Base-by-base conservation (phyloP, 768 basidiomycete species). In the Cyclocybe cylindracea region DNA sequence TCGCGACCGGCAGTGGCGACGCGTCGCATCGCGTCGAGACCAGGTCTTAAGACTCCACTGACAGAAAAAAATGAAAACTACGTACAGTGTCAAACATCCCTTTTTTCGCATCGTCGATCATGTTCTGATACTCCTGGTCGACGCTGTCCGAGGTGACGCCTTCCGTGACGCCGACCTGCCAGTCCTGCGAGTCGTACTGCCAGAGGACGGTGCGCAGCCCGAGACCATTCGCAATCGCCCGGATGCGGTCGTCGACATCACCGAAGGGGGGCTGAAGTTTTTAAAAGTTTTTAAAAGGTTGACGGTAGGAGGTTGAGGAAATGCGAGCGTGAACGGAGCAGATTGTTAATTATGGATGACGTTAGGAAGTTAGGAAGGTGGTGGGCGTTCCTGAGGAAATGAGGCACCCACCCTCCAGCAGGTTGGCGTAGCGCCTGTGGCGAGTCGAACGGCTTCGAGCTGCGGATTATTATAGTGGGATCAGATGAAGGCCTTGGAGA, bases 181-280 rank as follows among this genome's bases (percentile, higher is more conserved):
- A 91, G 66, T 94, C 90, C 36, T 77, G 71, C n/a, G 84, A 79
- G 59, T 87, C 84, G 53, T 78, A 83, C 58, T 74, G 65, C 91
- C 91, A 93, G 45, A 92, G 73, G 62, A 93, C 76, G 2, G 88
- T 88, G 10, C 78, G 79, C 11, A 92, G 70, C 35, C 83, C 84
- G 57, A 92, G 81, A 7, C 77, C 83, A 18, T 82, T 63, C 2
- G 86, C 82, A 50, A 93, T 86, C 34, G 80, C 73, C 33, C 91
- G 82, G 39, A 92, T 82, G 46, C 91, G 87, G 67, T 87, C 85
- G 39, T 93, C 91, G 14, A 86, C 71, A 52, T 87, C 85, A 41
- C 85, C 86, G 55, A 71, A 86, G 1, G 85, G 85, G 33, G 85
- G 84, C 80, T 82, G 51, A 14, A 35, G 24, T 24, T 16, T 16